Evolutionary conservation across 257 asterid genomes (phyloP), one percentile per base, ranked within the genome.

Genomic region (Galeopsis tetrahit): DNA sequence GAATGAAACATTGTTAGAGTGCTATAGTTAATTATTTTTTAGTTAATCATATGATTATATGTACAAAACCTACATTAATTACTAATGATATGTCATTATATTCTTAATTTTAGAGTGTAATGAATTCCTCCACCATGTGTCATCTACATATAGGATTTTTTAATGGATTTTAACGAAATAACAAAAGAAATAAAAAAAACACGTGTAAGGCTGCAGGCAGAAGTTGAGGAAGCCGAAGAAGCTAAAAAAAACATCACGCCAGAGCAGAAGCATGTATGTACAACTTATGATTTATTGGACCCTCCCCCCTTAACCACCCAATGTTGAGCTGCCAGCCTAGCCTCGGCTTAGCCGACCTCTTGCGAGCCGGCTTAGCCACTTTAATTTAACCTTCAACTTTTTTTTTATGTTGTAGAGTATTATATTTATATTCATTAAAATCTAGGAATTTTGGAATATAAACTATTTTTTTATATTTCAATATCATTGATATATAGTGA

Each of bases 191-290:
- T 33, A 59, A 71, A 57, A 57, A 36, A 43, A 39, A 63, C 11
- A 38, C 28, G 10, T 8, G 32, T 53, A 11, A 28, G 6, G 31
- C n/a, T n/a, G n/a, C 42, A 59, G 42, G 5, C 44, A 4, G 28
- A 46, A 8, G 21, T 6, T 40, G 17, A 32, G 11, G 51, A 64
- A 73, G 64, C 56, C 63, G 64, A 51, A 62, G 17, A 51, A 52
- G 71, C 33, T 34, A 7, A 7, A 53, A 53, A 73, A 66, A 65
- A 42, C 56, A 53, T 73, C 78, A 73, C 78, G 78, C 72, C 67
- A 63, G 77, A 73, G 71, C 71, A 73, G n/a, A n/a, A n/a, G 46
- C 43, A 40, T 40, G 10, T 10, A 42, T 48, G n/a, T 21, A 3
- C 10, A 32, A 13, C 40, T 1, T 40, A 42, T 66, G 34, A 64